These are phyloP conservation scores for Plicaturopsis crispa DNA, from an alignment of 768 basidiomycete genomes.

Conservation along the genomic window DNA sequence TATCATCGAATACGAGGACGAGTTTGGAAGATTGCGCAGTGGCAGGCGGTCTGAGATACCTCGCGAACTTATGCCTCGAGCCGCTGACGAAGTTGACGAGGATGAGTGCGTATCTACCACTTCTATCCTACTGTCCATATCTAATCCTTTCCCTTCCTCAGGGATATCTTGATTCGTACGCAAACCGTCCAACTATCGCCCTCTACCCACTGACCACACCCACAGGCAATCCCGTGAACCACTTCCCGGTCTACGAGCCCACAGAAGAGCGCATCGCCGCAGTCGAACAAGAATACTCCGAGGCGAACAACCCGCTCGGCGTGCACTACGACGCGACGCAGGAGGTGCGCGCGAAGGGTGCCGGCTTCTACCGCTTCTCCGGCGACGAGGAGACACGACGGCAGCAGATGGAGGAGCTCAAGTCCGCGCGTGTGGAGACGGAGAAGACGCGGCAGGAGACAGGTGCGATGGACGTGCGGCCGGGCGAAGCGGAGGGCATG, in stretches of 20 bases:
- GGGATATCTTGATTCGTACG: conserved; percentile 56
- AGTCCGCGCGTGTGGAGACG: conserved; percentile 62
- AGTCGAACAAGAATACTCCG: conserved; percentile 62
- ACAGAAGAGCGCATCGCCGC: conserved; percentile 72
- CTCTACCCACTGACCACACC: conserved; percentile 5
- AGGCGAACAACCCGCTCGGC: conserved; percentile 60
- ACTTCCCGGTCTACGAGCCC: conserved; percentile 86
- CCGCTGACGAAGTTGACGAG: conserved; percentile 43
- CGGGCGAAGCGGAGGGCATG: conserved; percentile 80
- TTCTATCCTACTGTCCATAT: conserved; percentile 4
- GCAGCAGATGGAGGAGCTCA: conserved; percentile 80
- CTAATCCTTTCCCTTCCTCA: conserved; percentile 18
- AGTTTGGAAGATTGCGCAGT: conserved; percentile 73
- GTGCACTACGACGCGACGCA: conserved; percentile 75
- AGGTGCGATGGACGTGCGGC: conserved; percentile 52
- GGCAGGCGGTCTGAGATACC: conserved; percentile 72
- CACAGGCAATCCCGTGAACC: conserved; percentile 71
- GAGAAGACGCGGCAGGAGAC: conserved; percentile 48
- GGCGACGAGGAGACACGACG: conserved; percentile 72
- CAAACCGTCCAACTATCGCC: no score
- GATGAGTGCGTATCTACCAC: conserved; percentile 43
- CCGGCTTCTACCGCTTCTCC: conserved; percentile 90
- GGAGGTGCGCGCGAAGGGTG: conserved; percentile 85
- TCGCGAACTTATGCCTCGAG: conserved; percentile 43
- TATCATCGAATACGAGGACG: conserved; percentile 79